These are phyloP conservation scores for Penicillium argentinense DNA, from an alignment of 495 filamentous ascomycete genomes.

Conservation along the genomic window DNA sequence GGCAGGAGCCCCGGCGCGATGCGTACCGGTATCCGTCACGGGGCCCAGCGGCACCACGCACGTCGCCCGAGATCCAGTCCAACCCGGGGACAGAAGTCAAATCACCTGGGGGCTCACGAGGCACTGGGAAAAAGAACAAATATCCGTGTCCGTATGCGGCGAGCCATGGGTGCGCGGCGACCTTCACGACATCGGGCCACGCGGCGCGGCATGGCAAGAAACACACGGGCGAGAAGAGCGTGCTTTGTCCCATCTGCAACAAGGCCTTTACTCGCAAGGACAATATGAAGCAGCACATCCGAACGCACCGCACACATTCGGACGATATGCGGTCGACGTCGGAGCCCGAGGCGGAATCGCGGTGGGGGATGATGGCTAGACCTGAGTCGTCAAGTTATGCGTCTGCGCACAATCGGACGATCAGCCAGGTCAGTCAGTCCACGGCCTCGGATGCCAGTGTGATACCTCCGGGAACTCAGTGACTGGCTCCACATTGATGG, in stretches of 20 bases:
- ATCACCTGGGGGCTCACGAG: conserved; percentile 14
- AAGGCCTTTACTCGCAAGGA: conserved; percentile 96
- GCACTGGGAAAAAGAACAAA: conserved; percentile 47
- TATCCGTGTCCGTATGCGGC: conserved; percentile 59
- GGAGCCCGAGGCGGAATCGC: conserved; percentile 25
- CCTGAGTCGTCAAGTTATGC: conserved; percentile 16
- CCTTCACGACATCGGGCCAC: conserved; percentile 94
- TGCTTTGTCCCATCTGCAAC: conserved; percentile 83
- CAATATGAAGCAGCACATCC: conserved; percentile 97
- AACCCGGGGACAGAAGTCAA: conserved; percentile 26
- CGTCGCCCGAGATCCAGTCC: conserved; percentile 29
- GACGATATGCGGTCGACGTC: conserved; percentile 36
- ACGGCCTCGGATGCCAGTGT: conserved; percentile 15
- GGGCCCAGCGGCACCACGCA: conserved; percentile 21
- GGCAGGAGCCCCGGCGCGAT: conserved; percentile 24
- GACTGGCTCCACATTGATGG: conserved; percentile 8
- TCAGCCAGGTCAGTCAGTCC: too few species aligned
- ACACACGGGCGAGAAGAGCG: conserved; percentile 93
- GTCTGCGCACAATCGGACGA: conserved; percentile 24
- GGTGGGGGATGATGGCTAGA: conserved; percentile 16
- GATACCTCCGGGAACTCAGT: conserved; percentile 7
- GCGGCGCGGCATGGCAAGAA: conserved; percentile 96
- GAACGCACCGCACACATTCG: conserved; percentile 65
- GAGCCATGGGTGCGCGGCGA: conserved; percentile 69
- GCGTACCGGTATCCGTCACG: conserved; percentile 16